Percentiles rank a stretch among this genome's conserved stretches.
These are phyloP conservation scores for Leucocoprinus leucothites DNA, from an alignment of 768 basidiomycete genomes.

Conservation along the genomic window DNA sequence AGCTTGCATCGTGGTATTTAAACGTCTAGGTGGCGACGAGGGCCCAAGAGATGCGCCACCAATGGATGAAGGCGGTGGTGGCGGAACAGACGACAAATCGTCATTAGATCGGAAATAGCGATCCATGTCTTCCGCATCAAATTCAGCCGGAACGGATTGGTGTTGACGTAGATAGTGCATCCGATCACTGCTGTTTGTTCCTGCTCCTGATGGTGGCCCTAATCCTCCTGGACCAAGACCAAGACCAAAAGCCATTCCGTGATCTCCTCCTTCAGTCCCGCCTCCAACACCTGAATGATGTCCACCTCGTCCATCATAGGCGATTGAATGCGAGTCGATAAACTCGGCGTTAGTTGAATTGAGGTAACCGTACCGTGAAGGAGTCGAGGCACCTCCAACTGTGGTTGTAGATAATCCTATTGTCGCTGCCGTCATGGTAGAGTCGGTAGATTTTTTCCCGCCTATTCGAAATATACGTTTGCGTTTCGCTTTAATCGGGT, in stretches of 20 bases:
- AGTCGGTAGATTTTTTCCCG: slow-evolving; percentile 25
- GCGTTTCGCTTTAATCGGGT: slow-evolving; percentile 67
- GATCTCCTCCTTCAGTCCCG: background rate
- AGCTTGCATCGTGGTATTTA: background rate
- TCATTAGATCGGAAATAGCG: slow-evolving; percentile 56
- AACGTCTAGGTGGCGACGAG: background rate
- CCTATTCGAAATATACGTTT: slow-evolving; percentile 72
- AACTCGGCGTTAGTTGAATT: background rate
- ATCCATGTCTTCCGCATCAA: slow-evolving; percentile 72
- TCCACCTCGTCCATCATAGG: no score
- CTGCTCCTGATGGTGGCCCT: slow-evolving; percentile 1
- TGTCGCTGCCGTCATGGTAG: slow-evolving; percentile 13
- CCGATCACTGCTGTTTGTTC: background rate
- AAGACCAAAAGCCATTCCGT: background rate
- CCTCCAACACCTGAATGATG: no score
- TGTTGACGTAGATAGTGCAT: slow-evolving; percentile 20
- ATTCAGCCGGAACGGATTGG: slow-evolving; percentile 33
- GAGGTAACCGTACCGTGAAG: slow-evolving; percentile 7
- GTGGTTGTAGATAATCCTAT: slow-evolving; percentile 4
- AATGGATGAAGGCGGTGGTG: background rate
- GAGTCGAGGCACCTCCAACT: background rate
- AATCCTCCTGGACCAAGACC: background rate
- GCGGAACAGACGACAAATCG: slow-evolving; percentile 10
- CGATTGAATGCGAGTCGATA: no score
- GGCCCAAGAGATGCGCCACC: background rate